Evolutionary conservation across 495 filamentous ascomycete species (phyloP), one percentile per base, ranked within the genome.

Genomic region (Hypoxylon subgilvum): DNA sequence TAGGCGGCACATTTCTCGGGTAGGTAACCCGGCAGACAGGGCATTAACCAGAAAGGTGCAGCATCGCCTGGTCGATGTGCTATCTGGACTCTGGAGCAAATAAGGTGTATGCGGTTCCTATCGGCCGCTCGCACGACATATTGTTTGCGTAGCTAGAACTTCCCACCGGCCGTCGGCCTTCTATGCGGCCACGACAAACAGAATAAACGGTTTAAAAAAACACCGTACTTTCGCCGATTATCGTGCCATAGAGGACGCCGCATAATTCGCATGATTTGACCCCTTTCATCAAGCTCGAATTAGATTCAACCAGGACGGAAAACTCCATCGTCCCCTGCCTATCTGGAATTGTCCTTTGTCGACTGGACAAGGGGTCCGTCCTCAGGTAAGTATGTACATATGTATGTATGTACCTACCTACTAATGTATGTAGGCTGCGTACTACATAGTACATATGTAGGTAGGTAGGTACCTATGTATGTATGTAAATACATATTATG

Each of bases 401-500:
- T n/a, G n/a, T n/a, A n/a, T n/a, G n/a, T n/a, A n/a, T n/a, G n/a
- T n/a, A n/a, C n/a, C n/a, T n/a, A n/a, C n/a, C n/a, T n/a, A n/a
- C n/a, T n/a, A n/a, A n/a, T n/a, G n/a, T n/a, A 64, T 64, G 61
- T 54, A 53, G 44, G 54, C 53, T 59, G 51, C 43, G 21, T 45
- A 50, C 27, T n/a, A 35, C 5, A 30, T 5, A 10, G 23, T 27
- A 27, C 23, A 27, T 27, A 27, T n/a, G n/a, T n/a, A n/a, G n/a
- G n/a, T n/a, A n/a, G n/a, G n/a, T n/a, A n/a, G n/a, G n/a, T n/a
- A n/a, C n/a, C n/a, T n/a, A n/a, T n/a, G n/a, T n/a, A n/a, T n/a
- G n/a, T n/a, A 64, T 64, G 61, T 54, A 53, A 39, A 50, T 59
- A 55, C 43, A 17, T 27, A 27, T 27, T 58, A 36, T 59, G 55